Evolutionary conservation across 2,329 filamentous ascomycete genomes (phyloP).

Genomic region (Cryphonectria naterciae): DNA sequence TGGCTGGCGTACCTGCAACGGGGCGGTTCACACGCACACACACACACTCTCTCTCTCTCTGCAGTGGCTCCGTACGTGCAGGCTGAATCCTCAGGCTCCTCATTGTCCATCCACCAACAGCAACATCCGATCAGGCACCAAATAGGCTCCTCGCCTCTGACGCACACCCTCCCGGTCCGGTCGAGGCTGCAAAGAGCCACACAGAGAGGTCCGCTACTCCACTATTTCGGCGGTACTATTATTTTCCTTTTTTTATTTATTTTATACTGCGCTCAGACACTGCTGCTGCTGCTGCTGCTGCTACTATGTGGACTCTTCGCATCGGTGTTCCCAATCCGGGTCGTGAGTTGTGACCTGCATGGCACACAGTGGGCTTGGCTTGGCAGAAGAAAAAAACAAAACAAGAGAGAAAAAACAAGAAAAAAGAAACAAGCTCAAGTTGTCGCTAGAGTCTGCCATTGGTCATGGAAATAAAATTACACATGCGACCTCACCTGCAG

Average conservation of each 20-base stretch:
- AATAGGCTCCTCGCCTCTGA: background rate
- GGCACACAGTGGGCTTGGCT: background rate
- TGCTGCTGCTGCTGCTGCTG: background rate
- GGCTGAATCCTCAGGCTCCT: conserved; percentile 8
- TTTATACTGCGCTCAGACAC: background rate
- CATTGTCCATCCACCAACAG: background rate
- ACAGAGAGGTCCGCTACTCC: background rate
- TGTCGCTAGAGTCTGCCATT: conserved; percentile 10
- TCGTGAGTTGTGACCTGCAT: background rate
- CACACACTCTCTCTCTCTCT: background rate
- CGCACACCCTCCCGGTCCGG: background rate
- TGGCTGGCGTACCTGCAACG: background rate
- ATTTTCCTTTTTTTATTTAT: background rate
- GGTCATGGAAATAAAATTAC: conserved; percentile 13
- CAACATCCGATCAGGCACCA: background rate
- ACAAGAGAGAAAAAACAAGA: background rate
- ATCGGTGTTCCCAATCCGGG: background rate
- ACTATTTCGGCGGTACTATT: background rate
- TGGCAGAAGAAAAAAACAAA: background rate
- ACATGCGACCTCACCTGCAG: conserved; percentile 24
- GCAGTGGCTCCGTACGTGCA: conserved; percentile 1
- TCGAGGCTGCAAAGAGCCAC: background rate
- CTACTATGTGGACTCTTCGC: background rate
- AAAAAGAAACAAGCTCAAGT: background rate
- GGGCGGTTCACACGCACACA: background rate